Evolutionary conservation across 495 filamentous ascomycete species (phyloP), one percentile per base, ranked within the genome.

Genomic region (Talaromyces adpressus): DNA sequence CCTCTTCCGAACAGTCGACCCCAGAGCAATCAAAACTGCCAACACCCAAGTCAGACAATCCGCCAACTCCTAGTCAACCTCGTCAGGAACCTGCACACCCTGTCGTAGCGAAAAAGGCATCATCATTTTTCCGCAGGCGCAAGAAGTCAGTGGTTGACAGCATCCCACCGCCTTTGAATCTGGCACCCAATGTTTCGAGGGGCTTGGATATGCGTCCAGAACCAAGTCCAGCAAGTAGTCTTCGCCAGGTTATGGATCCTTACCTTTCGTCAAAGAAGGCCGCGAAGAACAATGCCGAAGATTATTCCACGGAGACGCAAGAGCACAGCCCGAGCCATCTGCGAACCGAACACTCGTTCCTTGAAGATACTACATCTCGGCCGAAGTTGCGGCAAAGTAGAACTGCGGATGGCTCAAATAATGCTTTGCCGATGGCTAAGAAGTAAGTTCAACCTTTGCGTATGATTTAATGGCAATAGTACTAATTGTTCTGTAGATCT

Each of bases 221-320:
- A 62, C 76, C 79, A 41, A 96, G 92, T 68, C 91, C 94, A n/a
- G 85, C 89, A 6, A 93, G 90, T 70, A 97, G 93, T 71, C 78
- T 98, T 68, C 85, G 91, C 36, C 82, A 91, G 73, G 89, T 91
- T 34, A 97, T 98, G 94, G 89, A 91, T 71, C 92, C 91, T 49
- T 97, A 91, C 68, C 77, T 97, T 12, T 65, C 69, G 12, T 65
- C 63, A 53, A 62, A 64, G 14, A 59, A 52, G 59, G 67, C 69
- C 30, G 57, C 62, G 6, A 73, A 70, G 30, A 71, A 72, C 29
- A 63, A 72, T 34, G 57, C 62, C 16, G 72, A 70, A 36, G 71
- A 71, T 27, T 63, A 67, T n/a, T 64, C 59, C 12, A 63, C 68
- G 23, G 54, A 64, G 11, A 20, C 34, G 11, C 60, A 11, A 22